Evolutionary conservation across 2,329 filamentous ascomycete genomes (phyloP), one percentile per base, ranked within the genome.

Genomic region (Capronia coronata): DNA sequence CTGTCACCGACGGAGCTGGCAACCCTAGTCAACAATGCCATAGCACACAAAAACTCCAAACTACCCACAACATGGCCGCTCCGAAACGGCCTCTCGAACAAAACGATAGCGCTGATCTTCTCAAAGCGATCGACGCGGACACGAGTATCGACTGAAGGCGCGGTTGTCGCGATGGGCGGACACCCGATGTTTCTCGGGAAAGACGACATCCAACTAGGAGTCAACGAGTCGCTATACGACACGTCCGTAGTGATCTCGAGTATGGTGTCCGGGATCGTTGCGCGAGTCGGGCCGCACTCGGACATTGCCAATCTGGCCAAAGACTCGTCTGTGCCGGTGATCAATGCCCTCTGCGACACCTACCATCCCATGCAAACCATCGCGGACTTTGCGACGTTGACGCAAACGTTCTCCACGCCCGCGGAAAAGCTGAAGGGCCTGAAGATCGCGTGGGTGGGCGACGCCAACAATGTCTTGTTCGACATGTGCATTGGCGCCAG

Each of bases 151-250:
- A 96, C 90, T 1, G 93, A 98, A 73, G 85, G 85, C 6, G 93
- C 93, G 10, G 83, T 96, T 30, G 80, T 84, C n/a, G 75, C 87
- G 52, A 78, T 98, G 75, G 89, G 90, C 30, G 93, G 91, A 0
- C 86, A 95, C 62, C 84, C 93, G 18, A 96, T 98, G 90, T 98
- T 98, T 66, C 70, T 98, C 51, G 89, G 90, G 62, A 93, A 90
- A 65, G 84, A 94, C 48, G 93, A 98, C 65, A 98, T 98, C 55
- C 93, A 98, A 68, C 76, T 98, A 16, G 93, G 93, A 45, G 93
- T 72, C 57, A 98, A 98, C 63, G 93, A 98, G 70, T 90, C 87
- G 3, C 76, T 97, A n/a, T 85, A 87, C 65, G 93, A 98, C 68
- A 96, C 90, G 3, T 84, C 87, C 0, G 77, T 86, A 34, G 88